Evolutionary conservation across 1,284 basidiomycete species (phyloP), one percentile per base, ranked within the genome.

Genomic region (Ustilago sp.): DNA sequence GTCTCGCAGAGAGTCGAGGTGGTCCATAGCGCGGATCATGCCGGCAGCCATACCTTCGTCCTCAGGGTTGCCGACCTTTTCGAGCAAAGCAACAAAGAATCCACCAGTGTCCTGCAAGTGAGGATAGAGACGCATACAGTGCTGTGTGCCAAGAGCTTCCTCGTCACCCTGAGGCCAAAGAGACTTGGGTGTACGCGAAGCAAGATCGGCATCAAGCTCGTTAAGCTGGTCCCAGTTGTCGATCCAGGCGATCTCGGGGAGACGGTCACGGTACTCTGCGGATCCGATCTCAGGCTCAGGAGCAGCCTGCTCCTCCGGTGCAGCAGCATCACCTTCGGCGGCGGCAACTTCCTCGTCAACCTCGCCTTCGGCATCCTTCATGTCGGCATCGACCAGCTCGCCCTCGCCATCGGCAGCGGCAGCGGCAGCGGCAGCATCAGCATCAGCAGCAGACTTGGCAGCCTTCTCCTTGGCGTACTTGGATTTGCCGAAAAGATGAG

Each of bases 91-190:
- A 32, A 99, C 92, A 83, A 98, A 99, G 88, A 99, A 99, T 0
- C 94, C 97, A 12, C 97, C 97, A 0, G 95, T 95, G 86, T 99
- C 93, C 87, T 99, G 96, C 50, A 97, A 88, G 86, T 99, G 95
- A 3, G 97, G 95, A 83, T 98, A 94, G 50, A 85, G 76, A 45
- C 83, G 74, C 76, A 85, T 83, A 63, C 83, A 85, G 64, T 77
- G 74, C 60, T 82, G 69, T 6, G 82, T 57, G 28, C 78, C 73
- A 17, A 83, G 68, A 34, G 71, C 61, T 38, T 75, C 79, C 64
- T 85, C 84, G 50, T 83, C 82, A 36, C 83, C 84, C n/a, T 80
- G 68, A 9, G 83, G 81, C 84, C 84, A 85, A 35, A 84, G 66
- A n/a, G 79, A 77, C 65, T 69, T 74, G 59, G 79, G 73, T 6